Percentiles rank a stretch among this genome's conserved stretches.
Evolutionary conservation across 2,329 filamentous ascomycete genomes (phyloP).

Genomic region (Metarhizium album): DNA sequence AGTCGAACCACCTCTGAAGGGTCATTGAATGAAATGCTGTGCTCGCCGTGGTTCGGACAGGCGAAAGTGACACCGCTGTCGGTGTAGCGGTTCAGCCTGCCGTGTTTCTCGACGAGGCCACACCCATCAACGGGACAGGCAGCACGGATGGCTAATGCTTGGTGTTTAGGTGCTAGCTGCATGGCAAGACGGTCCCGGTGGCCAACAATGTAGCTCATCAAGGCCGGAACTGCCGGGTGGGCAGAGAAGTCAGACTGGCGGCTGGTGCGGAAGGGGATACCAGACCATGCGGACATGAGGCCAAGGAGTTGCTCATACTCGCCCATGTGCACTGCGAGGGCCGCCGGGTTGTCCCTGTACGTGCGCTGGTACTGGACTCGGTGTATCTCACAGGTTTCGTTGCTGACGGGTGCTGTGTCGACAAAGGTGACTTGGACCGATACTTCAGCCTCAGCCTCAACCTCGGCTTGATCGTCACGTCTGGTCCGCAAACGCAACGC

Average conservation of each 20-base stretch:
- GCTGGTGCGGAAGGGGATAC: too few species aligned
- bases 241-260: background rate
- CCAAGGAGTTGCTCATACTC: background rate
- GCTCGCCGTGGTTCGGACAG: background rate
- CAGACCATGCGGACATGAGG: background rate
- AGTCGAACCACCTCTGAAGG: slow-evolving; percentile 3
- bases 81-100: background rate
- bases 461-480: too few species aligned
- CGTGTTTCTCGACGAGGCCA: background rate
- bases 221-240: background rate
- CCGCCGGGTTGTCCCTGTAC: background rate
- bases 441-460: too few species aligned
- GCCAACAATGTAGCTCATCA: background rate
- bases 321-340: background rate
- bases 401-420: background rate
- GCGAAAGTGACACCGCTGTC: background rate
- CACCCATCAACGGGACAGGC: background rate
- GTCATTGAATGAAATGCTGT: background rate
- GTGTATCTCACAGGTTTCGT: background rate
- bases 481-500: too few species aligned
- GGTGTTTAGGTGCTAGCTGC: background rate
- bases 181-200: background rate
- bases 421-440: too few species aligned
- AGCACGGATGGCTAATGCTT: background rate
- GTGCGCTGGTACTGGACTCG: background rate